Base-by-base conservation (phyloP, 371 early-diverging fungal species). In the Thermomucor indicae-seudaticae region DNA sequence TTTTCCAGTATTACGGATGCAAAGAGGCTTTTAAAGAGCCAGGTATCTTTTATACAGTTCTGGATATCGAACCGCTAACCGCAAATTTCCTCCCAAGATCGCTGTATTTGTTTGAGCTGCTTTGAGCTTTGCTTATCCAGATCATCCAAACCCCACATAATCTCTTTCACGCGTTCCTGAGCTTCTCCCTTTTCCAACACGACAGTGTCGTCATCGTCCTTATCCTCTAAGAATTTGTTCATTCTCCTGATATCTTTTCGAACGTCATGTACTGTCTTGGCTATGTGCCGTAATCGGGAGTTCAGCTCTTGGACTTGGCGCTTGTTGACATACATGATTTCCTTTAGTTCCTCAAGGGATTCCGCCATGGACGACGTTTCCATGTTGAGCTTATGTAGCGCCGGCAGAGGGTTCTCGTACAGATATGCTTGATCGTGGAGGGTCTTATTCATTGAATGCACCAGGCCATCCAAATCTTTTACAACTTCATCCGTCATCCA, bases 91-190 rank as follows among this genome's bases (percentile, higher is more conserved):
- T 71, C 72, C 69, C 66, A 72, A 56, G 66, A 72, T 25, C 42
- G 45, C 47, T 63, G 66, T 63, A 72, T 68, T 47, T 68, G 61
- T 37, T 58, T 49, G 20, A 72, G 30, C 41, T 66, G 62, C 47
- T 66, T 62, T 24, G 65, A 59, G 51, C 60, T 62, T 47, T 57
- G 58, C 4, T 28, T 38, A 50, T 72, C 69, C 22, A 72, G 46
- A 53, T 72, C 73, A 55, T 72, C 73, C 20, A 72, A 48, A 42
- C 73, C 73, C 67, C 69, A 72, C 62, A 72, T 54, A 41, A 72
- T 72, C 28, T 69, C 69, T 47, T 66, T 64, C 16, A 72, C 70
- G 39, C 69, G 53, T 43, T 53, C 60, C 28, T 69, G 55, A 3
- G 64, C 69, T 53, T 72, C 73, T 37, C 69, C 69, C 53, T 62